Percentiles rank a stretch among this genome's conserved stretches.
Evolutionary conservation across 495 filamentous ascomycete genomes (phyloP).

Genomic region (Penicillium coprophilum): DNA sequence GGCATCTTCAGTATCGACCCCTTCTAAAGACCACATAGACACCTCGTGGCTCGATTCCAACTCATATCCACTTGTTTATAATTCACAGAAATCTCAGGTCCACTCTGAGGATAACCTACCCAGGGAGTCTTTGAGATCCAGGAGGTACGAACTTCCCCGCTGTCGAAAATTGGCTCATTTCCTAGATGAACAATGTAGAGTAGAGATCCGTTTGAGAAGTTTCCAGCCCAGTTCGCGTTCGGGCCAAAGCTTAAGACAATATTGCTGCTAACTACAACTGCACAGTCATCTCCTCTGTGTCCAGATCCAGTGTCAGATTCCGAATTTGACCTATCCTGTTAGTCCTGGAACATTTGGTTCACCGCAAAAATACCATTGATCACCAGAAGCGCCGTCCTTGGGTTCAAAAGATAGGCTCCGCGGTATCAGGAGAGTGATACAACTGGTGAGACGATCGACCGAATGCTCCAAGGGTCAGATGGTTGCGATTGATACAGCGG

Average conservation of each 20-base stretch:
- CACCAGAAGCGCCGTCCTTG: neutral
- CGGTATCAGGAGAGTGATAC: neutral
- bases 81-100: slow-evolving; percentile 15
- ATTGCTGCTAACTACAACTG: neutral
- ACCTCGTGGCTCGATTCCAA: slow-evolving; percentile 55
- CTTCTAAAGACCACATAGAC: slow-evolving; percentile 7
- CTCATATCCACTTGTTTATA: slow-evolving; percentile 19
- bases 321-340: neutral
- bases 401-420: neutral
- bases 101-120: neutral
- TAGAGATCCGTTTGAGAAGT: neutral
- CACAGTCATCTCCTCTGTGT: slow-evolving; percentile 3
- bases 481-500: slow-evolving; percentile 1
- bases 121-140: slow-evolving; percentile 1
- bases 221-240: slow-evolving; percentile 5
- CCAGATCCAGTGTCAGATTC: neutral
- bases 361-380: slow-evolving; percentile 2
- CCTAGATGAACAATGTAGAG: slow-evolving; percentile 3
- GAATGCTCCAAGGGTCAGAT: slow-evolving; percentile 2
- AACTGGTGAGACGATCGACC: slow-evolving; percentile 3
- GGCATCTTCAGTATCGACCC: neutral
- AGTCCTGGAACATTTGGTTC: too few relatives aligned
- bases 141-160: neutral
- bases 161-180: neutral
- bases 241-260: neutral